Conservation (phyloP, 495 filamentous ascomycete genomes). For the Trichoderma asperelloides region DNA sequence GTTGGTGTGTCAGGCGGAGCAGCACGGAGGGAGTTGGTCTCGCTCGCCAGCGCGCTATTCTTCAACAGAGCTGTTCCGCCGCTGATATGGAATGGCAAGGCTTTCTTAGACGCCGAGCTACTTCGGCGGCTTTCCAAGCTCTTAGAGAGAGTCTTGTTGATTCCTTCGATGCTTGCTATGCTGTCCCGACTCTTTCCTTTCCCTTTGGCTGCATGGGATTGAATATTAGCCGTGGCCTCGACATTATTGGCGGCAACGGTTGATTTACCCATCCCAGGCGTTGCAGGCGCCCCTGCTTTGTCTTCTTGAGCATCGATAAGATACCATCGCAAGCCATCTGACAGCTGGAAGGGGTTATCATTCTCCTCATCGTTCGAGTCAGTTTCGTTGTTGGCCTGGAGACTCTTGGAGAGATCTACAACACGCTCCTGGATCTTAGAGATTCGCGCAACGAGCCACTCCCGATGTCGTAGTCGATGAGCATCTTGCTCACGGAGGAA, state of each 20-base stretch:
- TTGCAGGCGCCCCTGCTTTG: slow-evolving; percentile 87
- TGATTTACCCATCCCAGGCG: slow-evolving; percentile 76
- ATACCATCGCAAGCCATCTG: slow-evolving; percentile 93
- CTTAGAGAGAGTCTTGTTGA: slow-evolving; percentile 69
- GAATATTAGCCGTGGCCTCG: slow-evolving; percentile 57
- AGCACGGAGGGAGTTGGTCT: slow-evolving; percentile 40
- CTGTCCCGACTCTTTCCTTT: slow-evolving; percentile 39
- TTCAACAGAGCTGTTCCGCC: slow-evolving; percentile 25
- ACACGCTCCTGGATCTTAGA: slow-evolving; percentile 85
- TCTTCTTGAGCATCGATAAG: slow-evolving; percentile 89
- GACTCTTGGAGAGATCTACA: slow-evolving; percentile 77
- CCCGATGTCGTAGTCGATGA: slow-evolving; percentile 71
- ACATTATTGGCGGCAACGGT: slow-evolving; percentile 86
- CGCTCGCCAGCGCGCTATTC: slow-evolving; percentile 37
- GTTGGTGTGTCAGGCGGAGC: slow-evolving; percentile 28
- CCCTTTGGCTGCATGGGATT: slow-evolving; percentile 37
- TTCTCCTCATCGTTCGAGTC: slow-evolving; percentile 57
- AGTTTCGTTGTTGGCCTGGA: slow-evolving; percentile 29
- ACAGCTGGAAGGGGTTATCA: slow-evolving; percentile 95
- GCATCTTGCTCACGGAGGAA: slow-evolving; percentile 89
- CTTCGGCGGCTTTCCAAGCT: slow-evolving; percentile 85
- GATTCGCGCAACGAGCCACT: slow-evolving; percentile 94
- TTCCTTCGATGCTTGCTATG: slow-evolving; percentile 50
- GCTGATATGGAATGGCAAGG: slow-evolving; percentile 34
- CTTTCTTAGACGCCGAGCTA: slow-evolving; percentile 72